Evolutionary conservation across 352 stramenopile genomes (phyloP).

Genomic region (Blastocystis sp.): DNA sequence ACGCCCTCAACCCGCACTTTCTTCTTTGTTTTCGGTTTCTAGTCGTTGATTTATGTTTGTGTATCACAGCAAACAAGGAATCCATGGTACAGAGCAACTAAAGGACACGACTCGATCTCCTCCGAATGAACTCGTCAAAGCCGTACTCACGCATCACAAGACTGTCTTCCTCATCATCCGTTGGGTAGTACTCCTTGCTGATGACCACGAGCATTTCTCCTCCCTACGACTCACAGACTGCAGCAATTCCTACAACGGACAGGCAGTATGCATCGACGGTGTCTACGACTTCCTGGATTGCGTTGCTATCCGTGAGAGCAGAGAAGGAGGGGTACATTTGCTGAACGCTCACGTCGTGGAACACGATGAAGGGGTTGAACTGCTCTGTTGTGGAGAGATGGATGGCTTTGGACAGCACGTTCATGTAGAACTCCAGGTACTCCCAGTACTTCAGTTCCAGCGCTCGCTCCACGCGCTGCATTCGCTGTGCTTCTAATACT

Average conservation of each 20-base stretch:
- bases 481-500: neutral
- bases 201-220: slow-evolving; percentile 21
- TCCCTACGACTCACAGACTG: neutral
- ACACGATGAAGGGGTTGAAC: slow-evolving; percentile 34
- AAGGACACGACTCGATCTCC: neutral
- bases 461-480: neutral
- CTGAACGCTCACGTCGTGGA: slow-evolving; percentile 6
- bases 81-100: neutral
- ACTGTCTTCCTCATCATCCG: slow-evolving; percentile 14
- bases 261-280: slow-evolving; percentile 26
- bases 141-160: neutral
- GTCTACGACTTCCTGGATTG: slow-evolving; percentile 39
- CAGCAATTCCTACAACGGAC: neutral
- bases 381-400: neutral
- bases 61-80: slow-evolving; percentile 36
- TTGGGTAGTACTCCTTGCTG: neutral
- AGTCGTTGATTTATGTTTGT: too few species aligned
- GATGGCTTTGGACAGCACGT: slow-evolving; percentile 24
- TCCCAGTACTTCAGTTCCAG: slow-evolving; percentile 57
- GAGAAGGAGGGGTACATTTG: neutral
- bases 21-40: too few species aligned
- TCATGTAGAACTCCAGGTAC: slow-evolving; percentile 50
- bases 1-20: too few species aligned
- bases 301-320: neutral
- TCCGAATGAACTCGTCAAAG: slow-evolving; percentile 36